These are phyloP conservation scores for Leptoxyphium fumago DNA, from an alignment of 2,329 filamentous ascomycete species.

Conservation along the genomic window DNA sequence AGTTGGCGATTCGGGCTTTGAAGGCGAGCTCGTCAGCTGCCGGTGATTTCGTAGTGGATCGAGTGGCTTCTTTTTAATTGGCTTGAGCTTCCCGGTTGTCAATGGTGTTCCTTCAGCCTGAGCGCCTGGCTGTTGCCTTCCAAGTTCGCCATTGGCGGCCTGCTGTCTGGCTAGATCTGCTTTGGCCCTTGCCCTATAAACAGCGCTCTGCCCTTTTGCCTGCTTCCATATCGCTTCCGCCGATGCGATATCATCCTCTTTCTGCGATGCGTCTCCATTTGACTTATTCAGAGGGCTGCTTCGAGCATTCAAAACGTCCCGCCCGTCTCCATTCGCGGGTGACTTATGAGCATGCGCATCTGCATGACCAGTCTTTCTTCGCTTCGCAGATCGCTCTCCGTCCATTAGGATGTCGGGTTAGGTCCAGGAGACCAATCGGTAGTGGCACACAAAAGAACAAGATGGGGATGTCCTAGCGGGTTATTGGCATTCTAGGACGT, in stretches of 20 bases:
- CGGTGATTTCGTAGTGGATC: conserved; percentile 8
- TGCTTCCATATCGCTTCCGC: conserved; percentile 6
- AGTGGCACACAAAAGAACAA: too few species aligned
- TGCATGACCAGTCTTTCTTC: conserved; percentile 13
- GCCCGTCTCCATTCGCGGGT: too few species aligned
- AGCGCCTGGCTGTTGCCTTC: conserved; percentile 1
- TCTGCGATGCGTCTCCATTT: conserved; percentile 1
- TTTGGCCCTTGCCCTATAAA: not conserved
- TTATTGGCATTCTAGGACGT: too few species aligned
- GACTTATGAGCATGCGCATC: too few species aligned
- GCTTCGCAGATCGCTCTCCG: conserved; percentile 14
- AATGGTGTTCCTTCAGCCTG: not conserved
- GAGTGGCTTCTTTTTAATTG: conserved; percentile 5
- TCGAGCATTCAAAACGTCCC: too few species aligned
- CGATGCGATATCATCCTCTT: not conserved
- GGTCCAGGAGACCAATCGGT: too few species aligned
- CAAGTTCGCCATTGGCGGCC: conserved; percentile 5
- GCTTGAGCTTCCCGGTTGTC: conserved; percentile 2
- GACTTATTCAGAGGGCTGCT: too few species aligned
- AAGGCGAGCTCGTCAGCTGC: conserved; percentile 1
- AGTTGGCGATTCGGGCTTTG: conserved; percentile 1
- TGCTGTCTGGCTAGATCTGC: conserved; percentile 1
- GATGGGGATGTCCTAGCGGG: too few species aligned
- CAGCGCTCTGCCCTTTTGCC: conserved; percentile 6
- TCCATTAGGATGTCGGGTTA: conserved; percentile 7